Evolutionary conservation across 306 rosid genomes (phyloP), one percentile per base, ranked within the genome.

Genomic region (Trifolium dubium): DNA sequence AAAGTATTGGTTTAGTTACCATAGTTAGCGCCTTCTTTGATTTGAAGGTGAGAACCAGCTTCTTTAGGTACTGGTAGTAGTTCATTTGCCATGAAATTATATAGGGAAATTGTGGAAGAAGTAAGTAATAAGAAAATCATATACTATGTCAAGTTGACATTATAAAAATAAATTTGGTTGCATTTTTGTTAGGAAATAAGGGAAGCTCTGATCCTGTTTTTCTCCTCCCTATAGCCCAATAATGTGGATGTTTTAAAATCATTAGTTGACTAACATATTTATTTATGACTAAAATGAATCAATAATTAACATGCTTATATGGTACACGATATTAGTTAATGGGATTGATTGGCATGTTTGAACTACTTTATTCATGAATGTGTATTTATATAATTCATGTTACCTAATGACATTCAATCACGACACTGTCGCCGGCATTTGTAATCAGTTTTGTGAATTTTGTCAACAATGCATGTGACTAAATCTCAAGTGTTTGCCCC

Each of bases 201-300:
- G 35, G 47, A 18, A 70, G 53, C 30, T 62, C 0, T 31, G 43
- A n/a, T 37, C 31, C 40, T 72, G 10, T 43, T 74, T 18, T 66
- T 40, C 66, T 59, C 65, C 49, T 8, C 74, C 3, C 56, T 32
- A 10, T 1, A 23, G 12, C 75, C 80, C 66, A 44, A 69, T 58
- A 39, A 75, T 62, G 77, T 50, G 63, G 81, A 18, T 71, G 74
- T 64, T 70, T 76, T 76, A 74, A 80, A 69, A 34, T 67, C 63
- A 67, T 76, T 63, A 70, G 69, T 63, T 73, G 84, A 77, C 85
- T 56, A 56, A 14, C 0, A 23, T 23, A 23, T 23, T 23, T 5
- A 34, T 34, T 61, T 76, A 53, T 54, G 56, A 75, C 14, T 18
- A 51, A 49, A 39, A 67, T 18, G 14, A 62, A 54, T 66, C 28